Percentiles rank a stretch among this genome's conserved stretches.
phyloP scores from a whole-genome alignment of 2,329 filamentous ascomycete genomes.

The Colletotrichum zoysiae region DNA sequence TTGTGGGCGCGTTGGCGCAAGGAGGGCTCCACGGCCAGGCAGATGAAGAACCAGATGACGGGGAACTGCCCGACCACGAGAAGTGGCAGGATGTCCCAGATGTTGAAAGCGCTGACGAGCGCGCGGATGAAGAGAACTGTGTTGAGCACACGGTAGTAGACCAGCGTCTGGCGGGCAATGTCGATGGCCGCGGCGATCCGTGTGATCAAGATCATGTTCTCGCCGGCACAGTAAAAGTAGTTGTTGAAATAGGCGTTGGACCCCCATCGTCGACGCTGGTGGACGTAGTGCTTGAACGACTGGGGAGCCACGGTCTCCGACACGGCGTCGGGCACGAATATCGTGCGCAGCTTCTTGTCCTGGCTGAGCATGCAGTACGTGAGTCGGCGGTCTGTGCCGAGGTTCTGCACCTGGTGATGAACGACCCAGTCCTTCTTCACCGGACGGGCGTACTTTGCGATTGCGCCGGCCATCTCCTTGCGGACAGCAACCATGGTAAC shows the following conservation, averaged over 20 bases:
- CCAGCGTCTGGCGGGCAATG: constrained; percentile 49
- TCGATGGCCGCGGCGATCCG: constrained; percentile 49
- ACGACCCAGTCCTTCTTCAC: constrained; percentile 14
- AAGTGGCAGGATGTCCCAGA: constrained; percentile 1
- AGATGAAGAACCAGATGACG: constrained; percentile 13
- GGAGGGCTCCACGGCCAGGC: constrained; percentile 6
- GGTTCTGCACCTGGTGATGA: constrained; percentile 15
- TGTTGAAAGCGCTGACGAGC: neutral
- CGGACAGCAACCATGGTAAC: constrained; percentile 20
- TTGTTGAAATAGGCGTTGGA: constrained; percentile 54
- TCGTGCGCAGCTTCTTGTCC: constrained; percentile 41
- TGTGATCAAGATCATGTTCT: constrained; percentile 55
- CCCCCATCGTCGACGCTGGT: constrained; percentile 51
- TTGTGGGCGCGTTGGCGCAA: constrained; percentile 16
- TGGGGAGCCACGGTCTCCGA: constrained; percentile 52
- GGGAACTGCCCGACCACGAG: constrained; percentile 18
- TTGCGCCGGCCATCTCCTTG: constrained; percentile 17
- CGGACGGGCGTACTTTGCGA: constrained; percentile 12
- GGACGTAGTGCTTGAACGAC: constrained; percentile 50
- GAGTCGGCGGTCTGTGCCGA: constrained; percentile 16
- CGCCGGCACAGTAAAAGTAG: constrained; percentile 50
- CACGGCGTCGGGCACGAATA: constrained; percentile 51
- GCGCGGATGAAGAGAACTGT: constrained; percentile 47
- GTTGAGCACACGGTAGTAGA: constrained; percentile 52
- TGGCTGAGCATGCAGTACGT: constrained; percentile 28